Base-by-base conservation (phyloP, 805 yeast genomes). In the Teunomyces panamensis region DNA sequence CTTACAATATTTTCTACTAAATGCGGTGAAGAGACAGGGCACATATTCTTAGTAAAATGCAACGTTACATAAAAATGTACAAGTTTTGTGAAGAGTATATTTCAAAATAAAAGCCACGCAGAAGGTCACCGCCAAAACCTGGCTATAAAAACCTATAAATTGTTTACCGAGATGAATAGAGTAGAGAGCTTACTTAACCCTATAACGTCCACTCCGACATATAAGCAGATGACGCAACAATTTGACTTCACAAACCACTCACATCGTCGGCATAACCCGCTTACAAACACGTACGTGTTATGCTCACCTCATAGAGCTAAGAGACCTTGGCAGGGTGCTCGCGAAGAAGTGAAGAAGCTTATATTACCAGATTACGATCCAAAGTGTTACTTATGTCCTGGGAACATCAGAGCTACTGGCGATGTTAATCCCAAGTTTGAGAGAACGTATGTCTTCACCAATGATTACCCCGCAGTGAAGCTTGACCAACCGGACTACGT, bases 241-340 rank as follows among this genome's bases (percentile, higher is more conserved):
- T 78, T 79, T 52, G 80, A 76, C 59, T 77, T 77, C 49, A 69
- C 78, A 36, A 80, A 80, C 55, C 78, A 80, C 54, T 79, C 88
- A 1, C 91, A 85, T 58, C 77, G 89, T 54, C 74, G 92, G 43
- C 80, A 71, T 64, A 85, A 85, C 56, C 89, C 89, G 3, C 73
- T 85, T 52, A 75, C 85, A n/a, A 79, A 79, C 45, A 64, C 77
- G n/a, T 83, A 84, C 80, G 81, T 85, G 24, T 70, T 85, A 44
- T 85, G 85, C 44, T 84, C 89, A 11, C 91, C 92, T 5, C 92
- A 85, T 59, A 71, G 91, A 48, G 80, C 89, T 28, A 83, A 84
- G 63, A 73, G 92, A 54, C 91, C 92, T 16, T 85, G 91, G 91
- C 86, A 81, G 62, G 91, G 91, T 32, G 87, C 83, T 51, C 74